phyloP scores from a whole-genome alignment of 2,329 filamentous ascomycete genomes.

The Botrytis deweyae region DNA sequence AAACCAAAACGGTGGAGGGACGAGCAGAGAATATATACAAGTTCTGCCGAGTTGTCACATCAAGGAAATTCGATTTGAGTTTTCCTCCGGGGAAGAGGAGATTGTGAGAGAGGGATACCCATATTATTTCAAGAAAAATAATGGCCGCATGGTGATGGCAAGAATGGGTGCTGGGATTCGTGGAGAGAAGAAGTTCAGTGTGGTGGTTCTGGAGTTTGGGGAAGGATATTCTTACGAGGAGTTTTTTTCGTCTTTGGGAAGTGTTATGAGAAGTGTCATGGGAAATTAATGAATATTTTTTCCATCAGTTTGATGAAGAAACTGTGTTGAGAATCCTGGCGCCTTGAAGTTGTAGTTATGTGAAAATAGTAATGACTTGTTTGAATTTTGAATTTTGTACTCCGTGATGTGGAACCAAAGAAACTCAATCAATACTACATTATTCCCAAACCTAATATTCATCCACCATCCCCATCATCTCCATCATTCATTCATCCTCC shows the following conservation, averaged over 20 bases:
- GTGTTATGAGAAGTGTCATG: too few species aligned
- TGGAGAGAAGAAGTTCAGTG: background rate
- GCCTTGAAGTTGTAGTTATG: background rate
- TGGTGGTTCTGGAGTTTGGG: background rate
- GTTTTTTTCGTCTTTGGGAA: background rate
- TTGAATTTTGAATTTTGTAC: too few species aligned
- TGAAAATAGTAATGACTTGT: background rate
- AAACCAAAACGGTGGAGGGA: background rate
- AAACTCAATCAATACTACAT: too few species aligned
- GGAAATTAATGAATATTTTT: too few species aligned
- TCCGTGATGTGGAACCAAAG: too few species aligned
- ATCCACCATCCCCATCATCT: too few species aligned
- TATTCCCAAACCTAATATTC: rapidly evolving
- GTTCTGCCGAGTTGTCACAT: background rate
- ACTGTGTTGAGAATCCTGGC: background rate
- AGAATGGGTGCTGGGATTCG: background rate
- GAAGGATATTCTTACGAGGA: too few species aligned
- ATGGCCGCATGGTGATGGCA: background rate
- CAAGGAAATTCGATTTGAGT: background rate
- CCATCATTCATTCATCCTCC: too few species aligned
- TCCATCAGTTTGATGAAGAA: too few species aligned
- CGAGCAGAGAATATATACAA: rapidly evolving
- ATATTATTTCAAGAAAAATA: background rate
- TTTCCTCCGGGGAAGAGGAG: too few species aligned
- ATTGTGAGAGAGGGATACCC: background rate